Evolutionary conservation across 306 rosid genomes (phyloP).

Genomic region (Arachis stenosperma): DNA sequence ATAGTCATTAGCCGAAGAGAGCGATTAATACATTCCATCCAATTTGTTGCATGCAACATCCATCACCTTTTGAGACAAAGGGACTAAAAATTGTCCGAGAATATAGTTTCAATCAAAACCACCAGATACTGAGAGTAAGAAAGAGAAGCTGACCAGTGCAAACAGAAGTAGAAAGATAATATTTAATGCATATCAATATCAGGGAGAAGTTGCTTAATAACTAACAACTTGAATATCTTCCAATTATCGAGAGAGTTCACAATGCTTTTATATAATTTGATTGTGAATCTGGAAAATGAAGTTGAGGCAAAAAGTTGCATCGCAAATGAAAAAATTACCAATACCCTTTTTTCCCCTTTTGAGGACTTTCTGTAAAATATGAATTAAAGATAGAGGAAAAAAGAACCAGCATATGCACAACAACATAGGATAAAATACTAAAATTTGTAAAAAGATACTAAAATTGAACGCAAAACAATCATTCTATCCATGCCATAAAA

Average conservation of each 20-base stretch:
- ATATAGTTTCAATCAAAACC: slow-evolving; percentile 10
- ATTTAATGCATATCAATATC: neutral
- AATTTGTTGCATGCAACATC: slow-evolving; percentile 6
- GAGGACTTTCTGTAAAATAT: slow-evolving; percentile 3
- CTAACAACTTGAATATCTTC: neutral
- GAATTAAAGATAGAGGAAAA: neutral
- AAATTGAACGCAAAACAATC: neutral
- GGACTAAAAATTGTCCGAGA: neutral
- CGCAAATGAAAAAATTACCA: neutral
- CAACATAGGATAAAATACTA: neutral
- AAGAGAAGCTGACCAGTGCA: neutral
- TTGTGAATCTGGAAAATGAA: neutral
- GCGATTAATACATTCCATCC: slow-evolving; percentile 2
- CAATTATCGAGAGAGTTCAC: neutral
- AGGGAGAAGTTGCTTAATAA: neutral
- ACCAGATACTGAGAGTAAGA: neutral
- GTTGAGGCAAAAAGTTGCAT: neutral
- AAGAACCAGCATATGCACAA: neutral
- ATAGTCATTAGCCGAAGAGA: neutral
- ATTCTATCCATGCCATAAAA: neutral
- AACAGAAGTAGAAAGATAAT: neutral
- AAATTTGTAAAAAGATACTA: neutral
- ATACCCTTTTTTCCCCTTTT: neutral
- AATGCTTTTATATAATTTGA: neutral
- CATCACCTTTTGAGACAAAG: neutral